Evolutionary conservation across 345 rosid genomes (phyloP).

Genomic region (Mallotus nudiflorus): DNA sequence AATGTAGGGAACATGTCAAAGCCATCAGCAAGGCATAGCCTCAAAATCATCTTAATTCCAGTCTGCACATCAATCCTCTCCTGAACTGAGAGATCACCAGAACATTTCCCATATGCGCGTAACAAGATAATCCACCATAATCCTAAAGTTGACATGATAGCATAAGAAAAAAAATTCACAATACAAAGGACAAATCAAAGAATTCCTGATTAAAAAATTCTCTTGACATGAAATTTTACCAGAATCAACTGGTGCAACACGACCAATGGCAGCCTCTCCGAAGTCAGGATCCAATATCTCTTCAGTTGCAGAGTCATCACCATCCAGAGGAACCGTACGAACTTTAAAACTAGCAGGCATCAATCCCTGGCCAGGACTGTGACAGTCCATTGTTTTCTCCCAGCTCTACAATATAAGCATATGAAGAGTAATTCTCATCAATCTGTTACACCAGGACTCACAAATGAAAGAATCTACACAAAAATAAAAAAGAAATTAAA

Average conservation of each 20-base stretch:
- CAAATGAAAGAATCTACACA: not conserved
- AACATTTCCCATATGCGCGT: slow-evolving; percentile 86
- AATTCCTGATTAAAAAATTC: not conserved
- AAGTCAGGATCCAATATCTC: slow-evolving; percentile 94
- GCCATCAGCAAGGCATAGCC: slow-evolving; percentile 93
- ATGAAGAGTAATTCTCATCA: not conserved
- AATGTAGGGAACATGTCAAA: slow-evolving; percentile 96
- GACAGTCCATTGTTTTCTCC: slow-evolving; percentile 98
- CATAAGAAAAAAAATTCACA: slow-evolving; percentile 12
- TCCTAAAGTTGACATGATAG: slow-evolving; percentile 46
- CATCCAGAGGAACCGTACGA: slow-evolving; percentile 76
- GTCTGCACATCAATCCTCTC: slow-evolving; percentile 95
- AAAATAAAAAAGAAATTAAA: not conserved
- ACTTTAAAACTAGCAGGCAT: slow-evolving; percentile 99
- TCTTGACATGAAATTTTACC: slow-evolving; percentile 38
- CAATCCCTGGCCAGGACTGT: slow-evolving; percentile 95
- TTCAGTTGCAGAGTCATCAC: slow-evolving; percentile 75
- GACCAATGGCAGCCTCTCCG: slow-evolving; percentile 97
- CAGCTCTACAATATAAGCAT: slow-evolving; percentile 57
- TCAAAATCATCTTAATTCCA: slow-evolving; percentile 87
- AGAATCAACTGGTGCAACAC: slow-evolving; percentile 97
- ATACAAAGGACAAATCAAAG: not conserved
- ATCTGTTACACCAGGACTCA: not conserved
- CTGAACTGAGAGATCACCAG: slow-evolving; percentile 84
- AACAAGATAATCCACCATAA: slow-evolving; percentile 94